Percentiles rank a stretch among this genome's conserved stretches.
These are phyloP conservation scores for Amoebophrya sp. DNA, from an alignment of 169 alveolate genomes.

Conservation along the genomic window DNA sequence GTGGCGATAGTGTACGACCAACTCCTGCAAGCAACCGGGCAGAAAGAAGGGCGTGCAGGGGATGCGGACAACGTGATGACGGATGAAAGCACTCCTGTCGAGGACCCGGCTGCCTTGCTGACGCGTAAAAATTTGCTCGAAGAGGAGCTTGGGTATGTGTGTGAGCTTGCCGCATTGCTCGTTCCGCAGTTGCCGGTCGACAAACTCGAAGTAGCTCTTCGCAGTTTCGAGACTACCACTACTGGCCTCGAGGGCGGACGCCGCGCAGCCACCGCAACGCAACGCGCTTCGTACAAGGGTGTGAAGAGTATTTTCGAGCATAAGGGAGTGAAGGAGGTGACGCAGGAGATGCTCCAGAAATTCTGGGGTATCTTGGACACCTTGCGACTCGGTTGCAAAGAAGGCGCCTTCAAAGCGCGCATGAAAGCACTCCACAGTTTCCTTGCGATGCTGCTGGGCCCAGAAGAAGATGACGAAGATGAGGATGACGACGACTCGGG, in stretches of 20 bases:
- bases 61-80: not conserved
- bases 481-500: not conserved
- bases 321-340: not conserved
- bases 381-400: not conserved
- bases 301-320: not conserved
- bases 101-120: not conserved
- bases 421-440: not conserved
- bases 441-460: not conserved
- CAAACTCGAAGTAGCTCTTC: not conserved
- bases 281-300: not conserved
- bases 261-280: not conserved
- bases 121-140: not conserved
- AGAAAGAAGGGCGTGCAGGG: not conserved
- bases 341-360: not conserved
- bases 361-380: not conserved
- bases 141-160: not conserved
- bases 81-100: not conserved
- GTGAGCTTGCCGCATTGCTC: not conserved
- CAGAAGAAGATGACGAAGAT: not conserved
- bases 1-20: not conserved
- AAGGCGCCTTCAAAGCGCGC: not conserved
- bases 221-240: not conserved
- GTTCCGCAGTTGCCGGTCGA: not conserved
- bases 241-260: not conserved
- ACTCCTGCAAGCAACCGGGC: not conserved